These are phyloP conservation scores for Scutellaria galericulata DNA, from an alignment of 257 asterid species.

Conservation along the genomic window DNA sequence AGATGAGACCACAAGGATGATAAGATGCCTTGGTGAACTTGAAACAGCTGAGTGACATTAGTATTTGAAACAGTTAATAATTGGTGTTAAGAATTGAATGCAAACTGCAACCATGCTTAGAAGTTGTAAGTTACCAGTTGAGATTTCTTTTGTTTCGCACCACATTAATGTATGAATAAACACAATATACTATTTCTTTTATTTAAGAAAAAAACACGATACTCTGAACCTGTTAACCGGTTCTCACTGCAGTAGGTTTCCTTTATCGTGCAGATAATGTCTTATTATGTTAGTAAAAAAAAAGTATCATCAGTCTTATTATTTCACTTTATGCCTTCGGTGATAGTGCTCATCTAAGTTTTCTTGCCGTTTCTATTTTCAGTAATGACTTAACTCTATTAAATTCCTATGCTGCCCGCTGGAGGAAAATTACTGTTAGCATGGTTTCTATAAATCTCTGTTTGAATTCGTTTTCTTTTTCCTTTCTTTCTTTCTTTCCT, in stretches of 20 bases:
- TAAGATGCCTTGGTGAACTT: background rate
- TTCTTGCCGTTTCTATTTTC: slow-evolving; percentile 14
- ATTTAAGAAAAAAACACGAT: background rate
- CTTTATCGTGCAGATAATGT: background rate
- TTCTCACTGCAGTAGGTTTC: slow-evolving; percentile 4
- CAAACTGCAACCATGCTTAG: background rate
- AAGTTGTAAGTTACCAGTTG: background rate
- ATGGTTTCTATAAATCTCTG: background rate
- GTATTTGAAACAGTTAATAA: background rate
- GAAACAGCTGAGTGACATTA: slow-evolving; percentile 16
- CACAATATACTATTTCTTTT: too few species aligned
- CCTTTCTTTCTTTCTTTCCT: too few species aligned
- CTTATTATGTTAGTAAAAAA: background rate
- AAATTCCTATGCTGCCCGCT: background rate
- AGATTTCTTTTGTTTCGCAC: background rate
- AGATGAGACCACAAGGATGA: background rate
- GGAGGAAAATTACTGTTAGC: background rate
- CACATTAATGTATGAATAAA: background rate
- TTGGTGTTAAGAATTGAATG: slow-evolving; percentile 1
- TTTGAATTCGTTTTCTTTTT: background rate
- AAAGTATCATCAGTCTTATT: background rate
- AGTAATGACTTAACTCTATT: background rate
- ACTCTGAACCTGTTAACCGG: background rate
- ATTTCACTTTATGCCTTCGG: background rate
- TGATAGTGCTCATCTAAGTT: slow-evolving; percentile 12